Evolutionary conservation across 495 filamentous ascomycete species (phyloP), one percentile per base, ranked within the genome.

Genomic region (Xylaria castorea): DNA sequence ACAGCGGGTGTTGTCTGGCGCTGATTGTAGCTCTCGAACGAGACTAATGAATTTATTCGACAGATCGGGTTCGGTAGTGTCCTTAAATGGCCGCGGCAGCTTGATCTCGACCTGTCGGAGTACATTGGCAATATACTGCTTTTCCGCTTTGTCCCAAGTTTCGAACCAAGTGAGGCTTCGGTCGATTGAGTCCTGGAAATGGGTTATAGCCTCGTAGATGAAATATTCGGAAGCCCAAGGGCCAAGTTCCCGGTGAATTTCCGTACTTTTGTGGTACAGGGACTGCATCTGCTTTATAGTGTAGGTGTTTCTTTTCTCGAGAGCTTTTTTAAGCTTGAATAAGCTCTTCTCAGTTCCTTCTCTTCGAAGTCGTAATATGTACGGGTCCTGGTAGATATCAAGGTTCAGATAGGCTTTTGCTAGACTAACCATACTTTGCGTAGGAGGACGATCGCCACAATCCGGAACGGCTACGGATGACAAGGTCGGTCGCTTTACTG

Each of bases 221-320:
- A 90, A 97, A 74, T 89, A 92, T 36, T 95, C 91, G 0, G 89
- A 86, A 5, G 92, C 92, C 88, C 91, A 94, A 7, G 83, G 70
- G 0, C 95, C 95, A n/a, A 97, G 85, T 70, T 93, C 89, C 22
- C 80, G 75, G n/a, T 81, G 82, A 3, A 97, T 85, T 32, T 84
- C 83, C 2, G 65, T 22, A 30, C 87, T 83, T 53, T 85, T 88
- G 14, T 75, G 80, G 55, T 83, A 80, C 12, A 97, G 84, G 0
- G 77, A 81, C 71, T 84, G 87, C 69, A 98, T 82, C 70, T 94
- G 89, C 48, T 87, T 84, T 34, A 82, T 87, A 67, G 87, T 91
- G 72, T 86, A 90, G 0, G 93, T 97, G 53, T 89, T 88, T 7
- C 82, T 80, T 25, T 82, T 85, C 6, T 78, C 27, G 8, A 91